A percentile compares a stretch with the other conserved stretches of the same genome.
phyloP scores from a whole-genome alignment of 306 rosid genomes.

The Astragalus membranaceus region DNA sequence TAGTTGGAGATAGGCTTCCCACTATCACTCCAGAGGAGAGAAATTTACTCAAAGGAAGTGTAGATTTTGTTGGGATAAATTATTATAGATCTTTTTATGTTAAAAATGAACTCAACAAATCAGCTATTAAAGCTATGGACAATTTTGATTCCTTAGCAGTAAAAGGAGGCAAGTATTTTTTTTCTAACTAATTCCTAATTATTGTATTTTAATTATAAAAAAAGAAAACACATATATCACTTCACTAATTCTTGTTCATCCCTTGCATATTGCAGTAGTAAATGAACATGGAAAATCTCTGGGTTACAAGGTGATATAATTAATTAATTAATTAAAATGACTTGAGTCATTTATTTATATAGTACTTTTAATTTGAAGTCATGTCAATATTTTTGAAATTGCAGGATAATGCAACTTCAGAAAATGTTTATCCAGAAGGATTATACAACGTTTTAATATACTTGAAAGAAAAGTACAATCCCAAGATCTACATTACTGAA shows the following conservation, averaged over 20 bases:
- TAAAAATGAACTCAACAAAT: not conserved
- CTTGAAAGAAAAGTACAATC: conserved; percentile 3
- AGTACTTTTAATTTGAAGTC: not conserved
- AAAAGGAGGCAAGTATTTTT: not conserved
- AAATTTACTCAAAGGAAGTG: conserved; percentile 8
- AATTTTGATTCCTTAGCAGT: not conserved
- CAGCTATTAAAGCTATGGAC: not conserved
- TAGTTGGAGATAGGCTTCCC: conserved; percentile 30
- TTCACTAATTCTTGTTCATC: not conserved
- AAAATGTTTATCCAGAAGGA: conserved; percentile 21
- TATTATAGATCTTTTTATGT: conserved; percentile 28
- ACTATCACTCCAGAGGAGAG: conserved; percentile 13
- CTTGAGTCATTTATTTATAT: not conserved
- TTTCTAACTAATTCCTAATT: not conserved
- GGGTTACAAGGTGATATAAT: conserved; percentile 22
- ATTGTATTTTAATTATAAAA: not conserved
- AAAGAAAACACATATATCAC: not conserved
- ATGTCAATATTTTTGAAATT: not conserved
- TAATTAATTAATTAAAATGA: not conserved
- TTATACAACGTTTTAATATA: conserved; percentile 7
- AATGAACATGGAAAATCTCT: not conserved
- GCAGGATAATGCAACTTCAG: not conserved
- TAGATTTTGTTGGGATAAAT: conserved; percentile 27
- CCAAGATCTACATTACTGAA: conserved; percentile 30
- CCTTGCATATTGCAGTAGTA: not conserved